These are phyloP conservation scores for Citrus hindsii DNA, from an alignment of 345 rosid genomes.

Conservation along the genomic window DNA sequence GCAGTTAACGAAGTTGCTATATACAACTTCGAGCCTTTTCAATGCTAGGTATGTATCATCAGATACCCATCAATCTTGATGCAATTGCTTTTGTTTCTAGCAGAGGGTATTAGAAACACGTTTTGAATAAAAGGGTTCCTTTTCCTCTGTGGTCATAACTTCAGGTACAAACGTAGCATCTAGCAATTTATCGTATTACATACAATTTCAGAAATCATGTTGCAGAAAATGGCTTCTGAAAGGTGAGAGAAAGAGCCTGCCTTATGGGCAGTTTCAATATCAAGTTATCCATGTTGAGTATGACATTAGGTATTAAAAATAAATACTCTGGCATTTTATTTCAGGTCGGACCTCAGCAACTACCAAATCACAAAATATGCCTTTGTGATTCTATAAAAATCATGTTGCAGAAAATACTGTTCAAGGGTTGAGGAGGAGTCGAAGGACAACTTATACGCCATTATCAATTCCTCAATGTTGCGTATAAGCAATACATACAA, in stretches of 20 bases:
- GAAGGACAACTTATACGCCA: too few relatives aligned
- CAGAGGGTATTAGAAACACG: not conserved
- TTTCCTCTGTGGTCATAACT: not conserved
- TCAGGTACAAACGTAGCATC: not conserved
- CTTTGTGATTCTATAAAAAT: not conserved
- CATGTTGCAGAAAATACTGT: not conserved
- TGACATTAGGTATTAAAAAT: not conserved
- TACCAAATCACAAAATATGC: not conserved
- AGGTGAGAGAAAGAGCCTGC: not conserved
- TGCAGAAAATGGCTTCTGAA: not conserved
- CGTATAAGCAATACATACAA: not conserved
- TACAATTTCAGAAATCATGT: not conserved
- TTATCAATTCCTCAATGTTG: not conserved
- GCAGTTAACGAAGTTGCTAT: constrained; percentile 2
- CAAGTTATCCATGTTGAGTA: not conserved
- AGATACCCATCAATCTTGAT: not conserved
- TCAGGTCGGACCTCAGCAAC: not conserved
- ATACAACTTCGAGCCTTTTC: constrained; percentile 17
- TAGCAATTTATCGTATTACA: not conserved
- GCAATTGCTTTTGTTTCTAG: not conserved
- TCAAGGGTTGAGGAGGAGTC: not conserved
- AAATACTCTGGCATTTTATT: not conserved
- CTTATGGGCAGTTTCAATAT: not conserved
- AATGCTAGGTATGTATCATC: constrained; percentile 26
- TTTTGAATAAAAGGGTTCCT: not conserved